Percentiles rank a stretch among this genome's conserved stretches.
These are phyloP conservation scores for Magnusiomyces suaveolens DNA, from an alignment of 1,139 yeast genomes.

Conservation along the genomic window DNA sequence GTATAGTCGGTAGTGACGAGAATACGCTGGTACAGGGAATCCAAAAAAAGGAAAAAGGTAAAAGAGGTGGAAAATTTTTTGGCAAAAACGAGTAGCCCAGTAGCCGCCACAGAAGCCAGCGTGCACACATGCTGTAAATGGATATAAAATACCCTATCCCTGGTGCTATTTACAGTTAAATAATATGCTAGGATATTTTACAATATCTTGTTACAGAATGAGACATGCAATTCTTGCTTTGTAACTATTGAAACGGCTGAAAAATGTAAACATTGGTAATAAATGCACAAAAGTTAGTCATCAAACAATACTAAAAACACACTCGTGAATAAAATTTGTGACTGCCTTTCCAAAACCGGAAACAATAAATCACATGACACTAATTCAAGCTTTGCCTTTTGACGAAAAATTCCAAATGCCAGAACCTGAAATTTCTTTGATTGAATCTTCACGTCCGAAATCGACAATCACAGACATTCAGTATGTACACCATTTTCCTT, in stretches of 20 bases:
- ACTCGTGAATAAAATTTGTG: not conserved
- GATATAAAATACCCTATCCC: not conserved
- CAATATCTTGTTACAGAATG: not conserved
- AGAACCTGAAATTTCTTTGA: not conserved
- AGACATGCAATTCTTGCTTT: not conserved
- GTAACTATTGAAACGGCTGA: not conserved
- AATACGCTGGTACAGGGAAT: constrained; percentile 5
- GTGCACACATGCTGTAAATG: not conserved
- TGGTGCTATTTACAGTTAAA: not conserved
- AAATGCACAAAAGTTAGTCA: not conserved
- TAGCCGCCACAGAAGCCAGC: not conserved
- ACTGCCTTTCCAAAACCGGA: not conserved
- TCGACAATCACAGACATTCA: not conserved
- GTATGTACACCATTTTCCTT: not conserved
- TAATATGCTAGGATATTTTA: not conserved
- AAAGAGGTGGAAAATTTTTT: not conserved
- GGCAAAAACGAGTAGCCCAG: not conserved
- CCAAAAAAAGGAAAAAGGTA: constrained; percentile 4
- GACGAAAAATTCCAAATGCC: not conserved
- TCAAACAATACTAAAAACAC: not conserved
- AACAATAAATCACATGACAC: not conserved
- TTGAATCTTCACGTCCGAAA: not conserved
- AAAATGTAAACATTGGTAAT: not conserved
- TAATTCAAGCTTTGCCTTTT: not conserved
- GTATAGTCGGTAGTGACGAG: constrained; percentile 5